Percentiles rank a stretch among this genome's conserved stretches.
Conservation (phyloP, 768 basidiomycete species). For the Termitomyces sp. region DNA sequence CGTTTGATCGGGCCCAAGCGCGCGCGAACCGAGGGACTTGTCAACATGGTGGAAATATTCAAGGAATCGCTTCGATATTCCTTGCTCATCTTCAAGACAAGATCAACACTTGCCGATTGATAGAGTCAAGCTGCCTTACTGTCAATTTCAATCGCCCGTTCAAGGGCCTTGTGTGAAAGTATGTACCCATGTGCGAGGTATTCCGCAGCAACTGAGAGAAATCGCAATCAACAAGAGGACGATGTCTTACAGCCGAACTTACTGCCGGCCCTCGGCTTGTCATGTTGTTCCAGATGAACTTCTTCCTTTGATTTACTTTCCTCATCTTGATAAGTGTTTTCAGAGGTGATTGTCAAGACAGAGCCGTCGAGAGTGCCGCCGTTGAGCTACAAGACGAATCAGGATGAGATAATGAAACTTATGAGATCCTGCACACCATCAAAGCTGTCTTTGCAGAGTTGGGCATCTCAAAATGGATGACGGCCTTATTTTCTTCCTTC, state of each 20-base stretch:
- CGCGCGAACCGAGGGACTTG: constrained; percentile 56
- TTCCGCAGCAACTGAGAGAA: constrained; percentile 73
- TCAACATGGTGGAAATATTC: constrained; percentile 74
- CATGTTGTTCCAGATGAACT: constrained; percentile 64
- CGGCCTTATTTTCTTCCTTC: constrained; percentile 41
- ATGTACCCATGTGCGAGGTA: constrained; percentile 88
- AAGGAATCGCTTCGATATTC: constrained; percentile 85
- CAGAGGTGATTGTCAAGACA: constrained; percentile 66
- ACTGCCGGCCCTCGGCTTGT: constrained; percentile 90
- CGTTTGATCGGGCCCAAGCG: constrained; percentile 79
- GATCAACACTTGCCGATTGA: background rate
- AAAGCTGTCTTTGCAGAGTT: constrained; percentile 82
- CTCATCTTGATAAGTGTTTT: constrained; percentile 53
- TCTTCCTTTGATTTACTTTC: constrained; percentile 33
- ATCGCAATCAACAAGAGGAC: background rate
- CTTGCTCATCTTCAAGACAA: constrained; percentile 57
- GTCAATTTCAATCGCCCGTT: constrained; percentile 79
- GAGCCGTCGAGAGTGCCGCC: constrained; percentile 74
- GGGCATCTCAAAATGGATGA: constrained; percentile 78
- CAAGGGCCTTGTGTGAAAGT: constrained; percentile 73
- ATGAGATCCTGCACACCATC: constrained; percentile 44
- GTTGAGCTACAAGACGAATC: constrained; percentile 41
- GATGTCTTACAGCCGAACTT: constrained; percentile 17
- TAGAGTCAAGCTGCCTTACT: constrained; percentile 28
- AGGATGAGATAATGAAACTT: background rate